phyloP scores from a whole-genome alignment of 2,329 filamentous ascomycete genomes.

The Colletotrichum sidae region DNA sequence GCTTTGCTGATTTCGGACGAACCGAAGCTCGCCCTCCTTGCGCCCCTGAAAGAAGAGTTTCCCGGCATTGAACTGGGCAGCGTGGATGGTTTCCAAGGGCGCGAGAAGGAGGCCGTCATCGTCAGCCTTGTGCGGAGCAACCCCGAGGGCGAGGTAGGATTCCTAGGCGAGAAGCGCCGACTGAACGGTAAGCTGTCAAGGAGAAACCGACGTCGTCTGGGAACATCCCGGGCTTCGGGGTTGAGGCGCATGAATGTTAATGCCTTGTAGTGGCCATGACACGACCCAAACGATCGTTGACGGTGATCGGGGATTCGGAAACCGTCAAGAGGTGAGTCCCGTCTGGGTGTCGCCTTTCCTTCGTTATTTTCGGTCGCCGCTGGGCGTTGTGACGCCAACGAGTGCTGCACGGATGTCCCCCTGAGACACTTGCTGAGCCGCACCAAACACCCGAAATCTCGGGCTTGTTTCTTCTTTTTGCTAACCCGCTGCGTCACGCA shows the following conservation, averaged over 20 bases:
- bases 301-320: slow-evolving; percentile 92
- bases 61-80: slow-evolving; percentile 93
- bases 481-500: slow-evolving; percentile 38
- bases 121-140: slow-evolving; percentile 97
- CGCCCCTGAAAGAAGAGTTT: slow-evolving; percentile 83
- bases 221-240: slow-evolving; percentile 11
- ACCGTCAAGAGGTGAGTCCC: slow-evolving; percentile 84
- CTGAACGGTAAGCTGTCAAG: slow-evolving; percentile 79
- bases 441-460: slow-evolving; percentile 24
- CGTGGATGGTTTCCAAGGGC: slow-evolving; percentile 96
- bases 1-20: slow-evolving; percentile 40
- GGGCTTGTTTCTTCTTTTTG: slow-evolving; percentile 31
- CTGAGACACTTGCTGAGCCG: slow-evolving; percentile 31
- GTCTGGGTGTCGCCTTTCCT: slow-evolving; percentile 32
- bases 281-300: slow-evolving; percentile 88
- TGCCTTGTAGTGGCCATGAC: slow-evolving; percentile 90
- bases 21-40: slow-evolving; percentile 77
- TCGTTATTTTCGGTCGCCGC: slow-evolving; percentile 4
- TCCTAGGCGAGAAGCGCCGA: slow-evolving; percentile 89
- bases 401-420: slow-evolving; percentile 22
- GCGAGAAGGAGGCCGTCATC: slow-evolving; percentile 95
- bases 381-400: slow-evolving; percentile 23
- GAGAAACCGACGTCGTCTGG: slow-evolving; percentile 10
- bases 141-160: slow-evolving; percentile 86
- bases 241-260: slow-evolving; percentile 43